Evolutionary conservation across 441 rosid genomes (phyloP).

Genomic region (Syzygium syzygioides): DNA sequence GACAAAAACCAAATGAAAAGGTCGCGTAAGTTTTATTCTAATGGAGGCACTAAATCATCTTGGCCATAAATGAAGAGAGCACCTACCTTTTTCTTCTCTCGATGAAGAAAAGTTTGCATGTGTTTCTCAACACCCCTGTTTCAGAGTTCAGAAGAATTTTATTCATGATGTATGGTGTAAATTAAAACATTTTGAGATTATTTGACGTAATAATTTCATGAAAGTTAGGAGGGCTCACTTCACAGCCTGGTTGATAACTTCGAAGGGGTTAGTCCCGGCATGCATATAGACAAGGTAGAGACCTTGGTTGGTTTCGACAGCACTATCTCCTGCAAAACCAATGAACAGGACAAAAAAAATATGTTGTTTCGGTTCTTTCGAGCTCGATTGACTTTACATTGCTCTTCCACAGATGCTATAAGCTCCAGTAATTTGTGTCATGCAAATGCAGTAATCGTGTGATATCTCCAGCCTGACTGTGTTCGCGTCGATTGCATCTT

Average conservation of each 20-base stretch:
- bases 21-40: background rate
- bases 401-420: conserved; percentile 18
- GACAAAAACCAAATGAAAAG: background rate
- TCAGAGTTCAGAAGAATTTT: background rate
- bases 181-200: background rate
- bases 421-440: conserved; percentile 25
- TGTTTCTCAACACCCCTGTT: conserved; percentile 76
- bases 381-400: conserved; percentile 24
- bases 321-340: conserved; percentile 79
- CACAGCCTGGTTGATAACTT: conserved; percentile 82
- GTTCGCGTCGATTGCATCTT: conserved; percentile 26
- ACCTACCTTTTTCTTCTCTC: conserved; percentile 81
- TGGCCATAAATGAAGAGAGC: background rate
- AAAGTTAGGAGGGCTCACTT: conserved; percentile 38
- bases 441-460: conserved; percentile 19
- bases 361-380: conserved; percentile 24
- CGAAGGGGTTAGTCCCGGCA: conserved; percentile 93
- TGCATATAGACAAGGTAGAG: conserved; percentile 80
- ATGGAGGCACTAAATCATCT: background rate
- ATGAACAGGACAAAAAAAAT: conserved; percentile 22
- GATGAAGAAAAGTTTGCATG: conserved; percentile 82
- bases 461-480: conserved; percentile 19
- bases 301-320: conserved; percentile 81
- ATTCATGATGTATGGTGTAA: background rate
- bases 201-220: background rate